A percentile compares a stretch with the other conserved stretches of the same genome.
Evolutionary conservation across 2,329 filamentous ascomycete genomes (phyloP).

Genomic region (Dothistroma pini): DNA sequence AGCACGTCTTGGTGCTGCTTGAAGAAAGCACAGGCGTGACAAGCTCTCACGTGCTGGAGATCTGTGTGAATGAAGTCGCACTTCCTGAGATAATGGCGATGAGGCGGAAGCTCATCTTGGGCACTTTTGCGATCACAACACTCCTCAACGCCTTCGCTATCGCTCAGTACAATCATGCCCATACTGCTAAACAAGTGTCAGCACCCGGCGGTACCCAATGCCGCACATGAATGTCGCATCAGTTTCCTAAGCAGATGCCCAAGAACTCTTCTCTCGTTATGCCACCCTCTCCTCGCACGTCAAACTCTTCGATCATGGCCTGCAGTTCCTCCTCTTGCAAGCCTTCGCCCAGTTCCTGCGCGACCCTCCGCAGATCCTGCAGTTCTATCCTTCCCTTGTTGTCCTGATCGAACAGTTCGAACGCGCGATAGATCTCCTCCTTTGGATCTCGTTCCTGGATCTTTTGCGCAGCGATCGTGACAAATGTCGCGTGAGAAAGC

Average conservation of each 20-base stretch:
- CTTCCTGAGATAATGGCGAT: too few species aligned
- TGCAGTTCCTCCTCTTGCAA: slow-evolving; percentile 87
- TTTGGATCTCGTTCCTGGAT: slow-evolving; percentile 79
- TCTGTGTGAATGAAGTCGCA: too few species aligned
- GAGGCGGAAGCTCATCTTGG: background rate
- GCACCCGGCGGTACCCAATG: background rate
- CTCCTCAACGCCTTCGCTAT: background rate
- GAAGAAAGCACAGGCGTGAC: too few species aligned
- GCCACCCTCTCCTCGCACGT: slow-evolving; percentile 85
- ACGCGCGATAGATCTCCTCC: slow-evolving; percentile 88
- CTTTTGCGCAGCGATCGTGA: slow-evolving; percentile 69
- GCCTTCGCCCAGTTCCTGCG: slow-evolving; percentile 86
- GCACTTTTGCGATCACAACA: background rate
- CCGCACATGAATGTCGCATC: background rate
- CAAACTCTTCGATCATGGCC: slow-evolving; percentile 98
- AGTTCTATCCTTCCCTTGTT: slow-evolving; percentile 88
- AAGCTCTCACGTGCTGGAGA: too few species aligned
- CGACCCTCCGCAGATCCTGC: slow-evolving; percentile 81
- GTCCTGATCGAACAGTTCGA: slow-evolving; percentile 88
- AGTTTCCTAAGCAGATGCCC: slow-evolving; percentile 56
- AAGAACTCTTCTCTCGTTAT: slow-evolving; percentile 63
- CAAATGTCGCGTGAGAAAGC: slow-evolving; percentile 68
- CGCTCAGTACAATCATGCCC: background rate
- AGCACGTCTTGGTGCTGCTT: too few species aligned
- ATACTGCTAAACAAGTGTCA: background rate